Percentiles rank a stretch among this genome's conserved stretches.
Evolutionary conservation across 495 filamentous ascomycete species (phyloP).

Genomic region (Daldinia caldariorum): DNA sequence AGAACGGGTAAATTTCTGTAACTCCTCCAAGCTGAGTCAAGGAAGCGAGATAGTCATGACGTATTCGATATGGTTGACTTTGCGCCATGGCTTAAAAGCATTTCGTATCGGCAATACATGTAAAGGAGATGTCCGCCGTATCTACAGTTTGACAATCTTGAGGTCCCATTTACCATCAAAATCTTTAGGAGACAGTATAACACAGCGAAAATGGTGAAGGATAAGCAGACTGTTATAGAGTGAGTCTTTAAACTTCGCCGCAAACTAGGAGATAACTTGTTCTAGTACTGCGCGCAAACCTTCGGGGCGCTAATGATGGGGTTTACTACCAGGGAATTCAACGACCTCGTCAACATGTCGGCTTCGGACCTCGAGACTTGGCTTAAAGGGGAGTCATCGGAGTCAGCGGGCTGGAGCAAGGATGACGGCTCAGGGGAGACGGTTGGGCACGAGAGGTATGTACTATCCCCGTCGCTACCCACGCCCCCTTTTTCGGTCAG

Average conservation of each 20-base stretch:
- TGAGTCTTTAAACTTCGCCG: conserved; percentile 41
- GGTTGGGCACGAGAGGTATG: conserved; percentile 69
- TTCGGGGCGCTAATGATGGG: neutral
- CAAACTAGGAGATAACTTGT: neutral
- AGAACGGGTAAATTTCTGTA: neutral
- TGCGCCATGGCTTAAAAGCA: conserved; percentile 7
- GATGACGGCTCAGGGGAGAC: conserved; percentile 68
- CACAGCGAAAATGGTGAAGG: conserved; percentile 64
- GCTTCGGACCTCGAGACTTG: conserved; percentile 68
- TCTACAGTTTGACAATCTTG: neutral
- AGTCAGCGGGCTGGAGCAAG: conserved; percentile 66
- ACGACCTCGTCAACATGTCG: conserved; percentile 74
- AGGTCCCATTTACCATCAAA: neutral
- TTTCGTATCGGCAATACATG: neutral
- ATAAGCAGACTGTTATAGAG: conserved; percentile 66
- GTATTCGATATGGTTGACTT: conserved; percentile 33
- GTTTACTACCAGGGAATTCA: conserved; percentile 65
- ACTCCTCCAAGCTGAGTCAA: neutral
- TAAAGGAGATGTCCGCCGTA: neutral
- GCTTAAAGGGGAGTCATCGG: conserved; percentile 65
- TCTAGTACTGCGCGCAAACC: neutral
- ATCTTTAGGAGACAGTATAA: conserved; percentile 12
- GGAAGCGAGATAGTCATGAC: conserved; percentile 33
- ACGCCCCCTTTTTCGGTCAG: neutral
- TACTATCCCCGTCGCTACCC: neutral